Evolutionary conservation across 768 basidiomycete species (phyloP).

Genomic region (Boletellus sp.): DNA sequence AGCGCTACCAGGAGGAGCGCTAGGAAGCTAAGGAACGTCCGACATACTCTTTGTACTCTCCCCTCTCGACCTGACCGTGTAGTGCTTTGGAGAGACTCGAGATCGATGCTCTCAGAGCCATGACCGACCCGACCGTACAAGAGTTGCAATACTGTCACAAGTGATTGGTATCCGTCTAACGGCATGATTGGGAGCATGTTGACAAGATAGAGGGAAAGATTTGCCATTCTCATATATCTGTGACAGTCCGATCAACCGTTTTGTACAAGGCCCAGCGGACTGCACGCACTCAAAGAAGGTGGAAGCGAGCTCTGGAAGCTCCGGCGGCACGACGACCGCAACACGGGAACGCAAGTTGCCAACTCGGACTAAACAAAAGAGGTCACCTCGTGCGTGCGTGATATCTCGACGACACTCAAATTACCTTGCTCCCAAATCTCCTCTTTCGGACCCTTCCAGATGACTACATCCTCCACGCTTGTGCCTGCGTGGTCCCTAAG

Average conservation of each 20-base stretch:
- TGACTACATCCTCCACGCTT: slow-evolving; percentile 38
- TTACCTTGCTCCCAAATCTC: slow-evolving; percentile 71
- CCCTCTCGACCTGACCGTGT: slow-evolving; percentile 4
- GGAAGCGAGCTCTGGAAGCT: slow-evolving; percentile 23
- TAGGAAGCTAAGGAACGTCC: slow-evolving; percentile 13
- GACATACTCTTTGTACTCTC: slow-evolving; percentile 13
- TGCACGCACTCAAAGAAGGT: slow-evolving; percentile 56
- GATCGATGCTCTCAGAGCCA: slow-evolving; percentile 12
- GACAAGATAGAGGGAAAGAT: slow-evolving; percentile 77
- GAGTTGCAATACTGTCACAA: slow-evolving; percentile 35
- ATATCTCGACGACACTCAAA: slow-evolving; percentile 10
- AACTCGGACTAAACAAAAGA: slow-evolving; percentile 45
- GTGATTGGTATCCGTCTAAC: slow-evolving; percentile 67
- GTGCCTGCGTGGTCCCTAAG: slow-evolving; percentile 2
- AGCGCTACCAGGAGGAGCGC: slow-evolving; percentile 21
- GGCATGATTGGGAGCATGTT: slow-evolving; percentile 73
- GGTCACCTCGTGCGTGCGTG: not conserved
- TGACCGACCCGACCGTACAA: slow-evolving; percentile 1
- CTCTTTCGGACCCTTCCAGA: slow-evolving; percentile 69
- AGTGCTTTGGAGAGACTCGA: slow-evolving; percentile 15
- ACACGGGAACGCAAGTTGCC: slow-evolving; percentile 42
- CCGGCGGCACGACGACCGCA: slow-evolving; percentile 11
- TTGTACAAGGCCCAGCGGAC: not conserved
- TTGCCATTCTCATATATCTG: slow-evolving; percentile 62
- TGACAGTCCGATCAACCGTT: not conserved